phyloP scores from a whole-genome alignment of 2,329 filamentous ascomycete species.

The Calycina herbarum region DNA sequence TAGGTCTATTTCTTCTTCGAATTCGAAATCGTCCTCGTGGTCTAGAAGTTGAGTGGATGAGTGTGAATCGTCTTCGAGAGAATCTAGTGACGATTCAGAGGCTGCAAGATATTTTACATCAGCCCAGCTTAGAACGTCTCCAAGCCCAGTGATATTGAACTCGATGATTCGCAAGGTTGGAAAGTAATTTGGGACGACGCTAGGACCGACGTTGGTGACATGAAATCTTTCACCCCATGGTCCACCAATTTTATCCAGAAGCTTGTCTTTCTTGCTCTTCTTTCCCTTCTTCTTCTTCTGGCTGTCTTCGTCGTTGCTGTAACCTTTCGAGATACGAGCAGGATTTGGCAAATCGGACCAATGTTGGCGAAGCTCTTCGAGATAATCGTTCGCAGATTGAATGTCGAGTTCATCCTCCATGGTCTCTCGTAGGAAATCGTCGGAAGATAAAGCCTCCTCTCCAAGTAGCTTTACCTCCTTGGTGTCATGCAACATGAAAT shows the following conservation, averaged over 20 bases:
- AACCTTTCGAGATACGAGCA: constrained; percentile 25
- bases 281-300: constrained; percentile 55
- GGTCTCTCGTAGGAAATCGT: constrained; percentile 36
- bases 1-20: constrained; percentile 5
- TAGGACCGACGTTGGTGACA: constrained; percentile 77
- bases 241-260: constrained; percentile 70
- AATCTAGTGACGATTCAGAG: constrained; percentile 20
- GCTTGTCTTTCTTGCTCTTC: constrained; percentile 52
- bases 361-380: constrained; percentile 71
- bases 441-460: constrained; percentile 34
- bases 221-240: constrained; percentile 84
- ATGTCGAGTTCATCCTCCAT: constrained; percentile 59
- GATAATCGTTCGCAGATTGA: constrained; percentile 73
- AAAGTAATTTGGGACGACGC: constrained; percentile 89
- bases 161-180: constrained; percentile 88
- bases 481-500: constrained; percentile 90
- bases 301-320: constrained; percentile 44
- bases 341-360: constrained; percentile 73
- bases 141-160: constrained; percentile 72
- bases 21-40: constrained; percentile 12
- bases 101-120: constrained; percentile 14
- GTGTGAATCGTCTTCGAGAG: constrained; percentile 23
- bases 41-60: neutral
- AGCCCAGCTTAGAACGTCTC: constrained; percentile 29
- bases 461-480: constrained; percentile 67